Conservation (phyloP, 176 grass and related monocot genomes). For the Cenchrus purpureus region DNA sequence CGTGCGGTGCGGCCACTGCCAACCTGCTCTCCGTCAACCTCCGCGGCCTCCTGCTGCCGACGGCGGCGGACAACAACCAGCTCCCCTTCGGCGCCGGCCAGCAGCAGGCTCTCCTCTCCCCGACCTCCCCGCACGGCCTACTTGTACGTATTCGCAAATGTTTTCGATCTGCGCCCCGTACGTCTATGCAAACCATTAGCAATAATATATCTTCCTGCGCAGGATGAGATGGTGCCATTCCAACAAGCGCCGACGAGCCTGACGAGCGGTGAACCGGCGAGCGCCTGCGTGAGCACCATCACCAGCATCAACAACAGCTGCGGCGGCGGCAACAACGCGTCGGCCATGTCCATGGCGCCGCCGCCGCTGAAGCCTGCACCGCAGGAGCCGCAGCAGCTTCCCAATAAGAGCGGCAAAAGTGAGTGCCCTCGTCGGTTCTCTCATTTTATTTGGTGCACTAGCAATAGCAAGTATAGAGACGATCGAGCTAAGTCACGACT, state of each 20-base stretch:
- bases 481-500: background rate
- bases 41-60: slow-evolving; percentile 66
- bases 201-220: background rate
- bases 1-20: slow-evolving; percentile 92
- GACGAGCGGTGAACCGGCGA: slow-evolving; percentile 47
- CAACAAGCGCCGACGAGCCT: slow-evolving; percentile 54
- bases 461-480: background rate
- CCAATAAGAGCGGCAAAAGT: slow-evolving; percentile 74
- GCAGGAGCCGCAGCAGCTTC: slow-evolving; percentile 50
- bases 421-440: background rate
- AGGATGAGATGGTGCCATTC: slow-evolving; percentile 70
- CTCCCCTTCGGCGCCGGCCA: slow-evolving; percentile 53
- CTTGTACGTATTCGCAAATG: slow-evolving; percentile 40
- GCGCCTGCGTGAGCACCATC: slow-evolving; percentile 48
- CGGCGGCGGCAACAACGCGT: slow-evolving; percentile 4
- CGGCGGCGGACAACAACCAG: slow-evolving; percentile 58
- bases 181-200: too few relatives aligned
- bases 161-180: background rate
- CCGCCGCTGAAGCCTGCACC: slow-evolving; percentile 39
- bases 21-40: slow-evolving; percentile 95
- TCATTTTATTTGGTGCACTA: background rate
- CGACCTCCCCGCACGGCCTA: slow-evolving; percentile 62
- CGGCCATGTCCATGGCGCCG: slow-evolving; percentile 33
- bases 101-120: slow-evolving; percentile 63
- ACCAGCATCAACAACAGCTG: slow-evolving; percentile 53